Evolutionary conservation across 495 filamentous ascomycete genomes (phyloP), one percentile per base, ranked within the genome.

Genomic region (Bacidia rubella): DNA sequence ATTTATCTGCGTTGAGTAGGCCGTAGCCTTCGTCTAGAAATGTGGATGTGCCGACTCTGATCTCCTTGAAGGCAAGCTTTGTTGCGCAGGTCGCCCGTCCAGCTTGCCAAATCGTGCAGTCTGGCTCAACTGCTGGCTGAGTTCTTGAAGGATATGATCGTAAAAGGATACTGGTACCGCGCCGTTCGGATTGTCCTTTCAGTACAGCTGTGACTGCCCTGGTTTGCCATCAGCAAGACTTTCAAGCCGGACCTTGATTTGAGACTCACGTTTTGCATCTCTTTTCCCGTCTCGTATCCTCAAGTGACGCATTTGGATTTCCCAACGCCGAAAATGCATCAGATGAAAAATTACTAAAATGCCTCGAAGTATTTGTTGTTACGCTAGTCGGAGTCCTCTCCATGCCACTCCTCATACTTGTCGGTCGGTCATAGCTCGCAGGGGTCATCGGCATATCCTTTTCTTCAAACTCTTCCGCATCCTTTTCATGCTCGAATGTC

Each of bases 81-180:
- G 87, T 95, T 2, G 92, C 89, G 47, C 77, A 86, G 2, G 92
- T 98, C n/a, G 92, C 92, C 38, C 93, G 80, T 7, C 92, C 92
- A 3, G 92, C 92, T 66, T 98, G 78, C 92, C 92, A 98, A 49
- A 98, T 87, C 12, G 77, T 93, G 65, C 88, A 95, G 59, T 93
- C 81, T 53, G 86, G 86, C 63, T 93, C 87, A 0, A 90, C 84
- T 2, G 87, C 77, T 0, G 88, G 83, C 65, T 97, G 90, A 65
- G 84, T 87, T 55, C 87, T 78, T 22, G 93, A 96, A 57, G 95
- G 90, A 61, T 97, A 98, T 10, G 92, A 95, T 26, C 92, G 82
- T 46, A 98, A 69, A 48, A 98, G 65, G 2, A 82, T 80, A 0
- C 88, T 74, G 9, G 75, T 67, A 12, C 76, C 79, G 15, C 78